phyloP scores from a whole-genome alignment of 192 early-diverging fungal species.

The Backusella morwellensis region DNA sequence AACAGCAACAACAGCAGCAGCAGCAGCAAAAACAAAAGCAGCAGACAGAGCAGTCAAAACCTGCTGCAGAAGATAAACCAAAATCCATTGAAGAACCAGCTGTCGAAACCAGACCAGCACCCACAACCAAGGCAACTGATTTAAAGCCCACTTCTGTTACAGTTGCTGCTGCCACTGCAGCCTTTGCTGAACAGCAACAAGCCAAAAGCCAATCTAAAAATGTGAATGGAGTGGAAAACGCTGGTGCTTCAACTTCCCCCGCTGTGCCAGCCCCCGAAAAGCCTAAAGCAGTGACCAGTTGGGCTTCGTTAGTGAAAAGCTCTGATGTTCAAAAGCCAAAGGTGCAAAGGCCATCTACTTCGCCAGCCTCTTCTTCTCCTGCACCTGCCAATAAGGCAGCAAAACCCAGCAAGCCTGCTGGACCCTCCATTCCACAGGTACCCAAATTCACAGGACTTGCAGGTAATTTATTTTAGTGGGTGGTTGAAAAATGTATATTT shows the following conservation, averaged over 20 bases:
- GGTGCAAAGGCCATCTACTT: conserved; percentile 14
- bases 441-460: conserved; percentile 29
- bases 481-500: background rate
- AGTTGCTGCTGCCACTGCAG: background rate
- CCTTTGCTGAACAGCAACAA: background rate
- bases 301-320: conserved; percentile 42
- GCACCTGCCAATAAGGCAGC: background rate
- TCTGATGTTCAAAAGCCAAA: conserved; percentile 3
- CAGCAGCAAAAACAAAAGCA: background rate
- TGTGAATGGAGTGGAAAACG: background rate
- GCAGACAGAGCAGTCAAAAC: conserved; percentile 10
- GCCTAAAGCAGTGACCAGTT: conserved; percentile 31
- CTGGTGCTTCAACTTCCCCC: background rate
- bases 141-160: conserved; percentile 20
- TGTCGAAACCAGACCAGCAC: background rate
- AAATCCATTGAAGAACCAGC: background rate
- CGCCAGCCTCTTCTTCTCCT: background rate
- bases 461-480: background rate
- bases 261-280: conserved; percentile 32
- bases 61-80: background rate
- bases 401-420: background rate
- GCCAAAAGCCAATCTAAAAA: background rate
- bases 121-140: background rate
- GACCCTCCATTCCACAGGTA: background rate
- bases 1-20: background rate